Percentiles rank a stretch among this genome's conserved stretches.
These are phyloP conservation scores for Mortierella alpina DNA, from an alignment of 192 early-diverging fungal genomes.

Conservation along the genomic window DNA sequence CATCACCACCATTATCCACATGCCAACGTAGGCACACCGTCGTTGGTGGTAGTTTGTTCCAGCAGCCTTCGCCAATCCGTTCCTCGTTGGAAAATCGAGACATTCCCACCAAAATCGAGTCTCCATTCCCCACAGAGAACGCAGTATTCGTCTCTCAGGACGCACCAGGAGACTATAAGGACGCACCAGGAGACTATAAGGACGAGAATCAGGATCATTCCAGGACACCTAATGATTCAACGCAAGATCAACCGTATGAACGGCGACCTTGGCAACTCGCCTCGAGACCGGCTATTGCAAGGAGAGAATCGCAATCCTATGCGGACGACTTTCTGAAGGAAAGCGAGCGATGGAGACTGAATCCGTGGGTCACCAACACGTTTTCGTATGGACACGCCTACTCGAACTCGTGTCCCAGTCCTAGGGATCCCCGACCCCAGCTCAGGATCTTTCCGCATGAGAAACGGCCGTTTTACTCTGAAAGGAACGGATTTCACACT, in stretches of 20 bases:
- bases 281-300: neutral
- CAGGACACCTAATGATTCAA: no score
- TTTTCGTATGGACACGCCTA: neutral
- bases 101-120: no score
- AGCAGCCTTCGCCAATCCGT: neutral
- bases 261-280: neutral
- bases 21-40: conserved; percentile 22
- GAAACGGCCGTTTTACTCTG: neutral
- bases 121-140: no score
- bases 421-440: conserved; percentile 5
- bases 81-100: no score
- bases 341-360: neutral
- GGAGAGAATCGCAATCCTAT: conserved; percentile 24
- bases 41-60: conserved; percentile 6
- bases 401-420: neutral
- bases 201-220: no score
- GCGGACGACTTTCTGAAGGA: conserved; percentile 31
- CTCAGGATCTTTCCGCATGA: conserved; percentile 22
- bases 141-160: no score
- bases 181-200: no score
- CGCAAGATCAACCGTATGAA: no score
- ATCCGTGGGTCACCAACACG: conserved; percentile 1
- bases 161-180: no score
- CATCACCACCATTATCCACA: neutral
- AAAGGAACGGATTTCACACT: conserved; percentile 18